phyloP scores from a whole-genome alignment of 1,139 yeast genomes.

The Wickerhamiella pararugosa region DNA sequence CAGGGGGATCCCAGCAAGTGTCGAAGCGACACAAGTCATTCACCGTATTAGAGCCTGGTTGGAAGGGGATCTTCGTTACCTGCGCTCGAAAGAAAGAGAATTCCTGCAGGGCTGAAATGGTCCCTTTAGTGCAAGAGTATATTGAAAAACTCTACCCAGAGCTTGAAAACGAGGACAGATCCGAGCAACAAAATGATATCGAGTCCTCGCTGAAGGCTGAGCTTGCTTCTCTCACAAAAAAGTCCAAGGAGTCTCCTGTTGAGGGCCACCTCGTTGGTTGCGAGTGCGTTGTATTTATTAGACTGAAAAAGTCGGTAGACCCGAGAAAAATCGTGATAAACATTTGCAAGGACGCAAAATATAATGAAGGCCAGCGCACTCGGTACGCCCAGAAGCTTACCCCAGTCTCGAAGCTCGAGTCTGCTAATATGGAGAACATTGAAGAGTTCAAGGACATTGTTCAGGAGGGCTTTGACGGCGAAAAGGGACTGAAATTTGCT shows the following conservation, averaged over 20 bases:
- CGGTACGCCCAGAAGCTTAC: slow-evolving; percentile 60
- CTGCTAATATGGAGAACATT: slow-evolving; percentile 57
- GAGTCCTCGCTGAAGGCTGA: slow-evolving; percentile 68
- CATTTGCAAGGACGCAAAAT: slow-evolving; percentile 46
- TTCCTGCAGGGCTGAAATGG: slow-evolving; percentile 59
- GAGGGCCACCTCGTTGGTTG: slow-evolving; percentile 34
- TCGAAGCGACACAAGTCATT: slow-evolving; percentile 4
- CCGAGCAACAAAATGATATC: slow-evolving; percentile 28
- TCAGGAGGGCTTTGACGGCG: slow-evolving; percentile 3
- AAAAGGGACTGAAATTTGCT: slow-evolving; percentile 44
- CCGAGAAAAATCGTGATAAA: slow-evolving; percentile 57
- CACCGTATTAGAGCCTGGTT: slow-evolving; percentile 45
- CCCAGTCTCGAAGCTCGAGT: slow-evolving; percentile 64
- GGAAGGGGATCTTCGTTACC: slow-evolving; percentile 75
- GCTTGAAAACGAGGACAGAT: slow-evolving; percentile 23
- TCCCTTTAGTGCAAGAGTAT: slow-evolving; percentile 40
- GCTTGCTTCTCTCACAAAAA: slow-evolving; percentile 39
- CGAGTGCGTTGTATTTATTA: slow-evolving; percentile 58
- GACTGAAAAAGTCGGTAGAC: slow-evolving; percentile 59
- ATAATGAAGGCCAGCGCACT: slow-evolving; percentile 39
- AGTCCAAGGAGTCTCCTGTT: slow-evolving; percentile 23
- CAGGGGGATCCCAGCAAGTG: slow-evolving; percentile 1
- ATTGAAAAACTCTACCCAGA: slow-evolving; percentile 24
- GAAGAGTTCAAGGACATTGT: slow-evolving; percentile 34
- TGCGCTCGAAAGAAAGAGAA: slow-evolving; percentile 68